Conservation (phyloP, 108 stramenopile species). For the Cyclotella distinguenda region DNA sequence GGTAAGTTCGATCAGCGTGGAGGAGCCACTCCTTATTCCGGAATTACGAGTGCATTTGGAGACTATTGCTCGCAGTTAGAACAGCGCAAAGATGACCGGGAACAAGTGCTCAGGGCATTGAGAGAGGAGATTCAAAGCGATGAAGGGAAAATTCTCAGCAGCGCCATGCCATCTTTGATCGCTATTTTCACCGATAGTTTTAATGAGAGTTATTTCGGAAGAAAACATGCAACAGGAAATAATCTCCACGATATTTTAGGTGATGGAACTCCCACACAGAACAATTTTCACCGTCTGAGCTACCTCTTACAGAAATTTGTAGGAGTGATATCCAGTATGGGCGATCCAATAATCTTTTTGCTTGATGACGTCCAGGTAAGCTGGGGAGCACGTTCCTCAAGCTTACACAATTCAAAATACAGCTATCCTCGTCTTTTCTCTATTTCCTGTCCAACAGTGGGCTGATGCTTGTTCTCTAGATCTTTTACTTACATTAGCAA, state of each 20-base stretch:
- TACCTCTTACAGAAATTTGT: no score
- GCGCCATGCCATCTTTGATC: conserved; percentile 4
- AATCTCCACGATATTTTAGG: no score
- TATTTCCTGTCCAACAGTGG: conserved; percentile 7
- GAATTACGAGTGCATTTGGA: conserved; percentile 9
- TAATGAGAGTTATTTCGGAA: no score
- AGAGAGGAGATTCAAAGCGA: not conserved
- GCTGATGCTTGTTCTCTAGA: conserved; percentile 5
- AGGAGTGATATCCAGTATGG: no score
- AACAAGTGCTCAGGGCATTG: not conserved
- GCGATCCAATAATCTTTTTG: no score
- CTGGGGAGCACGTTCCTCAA: no score
- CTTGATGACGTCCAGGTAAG: no score
- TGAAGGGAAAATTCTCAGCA: not conserved
- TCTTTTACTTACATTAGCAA: not conserved
- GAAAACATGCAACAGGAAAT: no score
- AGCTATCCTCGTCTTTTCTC: not conserved
- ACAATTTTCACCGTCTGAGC: no score
- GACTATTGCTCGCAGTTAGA: conserved; percentile 9
- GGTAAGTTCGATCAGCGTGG: conserved; percentile 20
- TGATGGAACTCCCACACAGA: no score
- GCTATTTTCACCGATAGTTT: not conserved
- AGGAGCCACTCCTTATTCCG: conserved; percentile 10
- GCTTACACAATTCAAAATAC: no score
- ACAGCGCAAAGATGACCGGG: not conserved